A percentile compares a stretch with the other conserved stretches of the same genome.
These are phyloP conservation scores for Trichoderma breve DNA, from an alignment of 2,329 filamentous ascomycete species.

Conservation along the genomic window DNA sequence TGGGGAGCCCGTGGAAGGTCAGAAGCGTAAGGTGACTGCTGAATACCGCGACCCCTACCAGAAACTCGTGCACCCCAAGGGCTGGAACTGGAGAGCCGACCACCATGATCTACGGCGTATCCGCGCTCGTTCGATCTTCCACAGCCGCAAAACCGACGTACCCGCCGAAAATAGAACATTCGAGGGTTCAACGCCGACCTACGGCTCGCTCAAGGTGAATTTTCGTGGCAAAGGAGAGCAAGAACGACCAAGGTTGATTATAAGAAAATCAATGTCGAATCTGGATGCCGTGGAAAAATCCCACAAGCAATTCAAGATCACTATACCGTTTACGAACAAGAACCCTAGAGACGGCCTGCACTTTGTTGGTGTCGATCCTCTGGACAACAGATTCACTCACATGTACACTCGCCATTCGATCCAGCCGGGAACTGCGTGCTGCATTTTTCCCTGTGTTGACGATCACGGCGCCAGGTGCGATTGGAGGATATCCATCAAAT, in stretches of 20 bases:
- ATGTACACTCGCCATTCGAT: conserved; percentile 82
- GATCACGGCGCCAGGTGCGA: conserved; percentile 75
- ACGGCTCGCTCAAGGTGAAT: conserved; percentile 50
- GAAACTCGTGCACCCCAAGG: conserved; percentile 57
- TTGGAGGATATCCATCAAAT: conserved; percentile 87
- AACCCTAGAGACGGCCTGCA: conserved; percentile 83
- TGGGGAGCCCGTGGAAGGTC: conserved; percentile 37
- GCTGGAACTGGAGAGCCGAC: conserved; percentile 63
- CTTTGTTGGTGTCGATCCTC: conserved; percentile 80
- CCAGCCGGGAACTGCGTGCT: conserved; percentile 75
- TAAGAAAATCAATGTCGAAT: conserved; percentile 43
- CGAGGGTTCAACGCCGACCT: conserved; percentile 55
- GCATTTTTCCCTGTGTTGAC: conserved; percentile 91
- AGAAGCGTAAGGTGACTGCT: conserved; percentile 40
- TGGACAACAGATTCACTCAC: conserved; percentile 83
- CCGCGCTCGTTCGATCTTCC: conserved; percentile 57
- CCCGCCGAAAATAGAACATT: conserved; percentile 55
- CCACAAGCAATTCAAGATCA: conserved; percentile 48
- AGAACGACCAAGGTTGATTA: conserved; percentile 42
- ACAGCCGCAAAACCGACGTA: conserved; percentile 51
- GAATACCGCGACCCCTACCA: conserved; percentile 65
- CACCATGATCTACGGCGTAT: conserved; percentile 74
- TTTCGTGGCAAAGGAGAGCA: conserved; percentile 41
- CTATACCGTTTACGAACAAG: conserved; percentile 74
- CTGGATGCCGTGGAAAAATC: conserved; percentile 38